Evolutionary conservation across 768 basidiomycete genomes (phyloP).

Genomic region (Leucocoprinus birnbaumii): DNA sequence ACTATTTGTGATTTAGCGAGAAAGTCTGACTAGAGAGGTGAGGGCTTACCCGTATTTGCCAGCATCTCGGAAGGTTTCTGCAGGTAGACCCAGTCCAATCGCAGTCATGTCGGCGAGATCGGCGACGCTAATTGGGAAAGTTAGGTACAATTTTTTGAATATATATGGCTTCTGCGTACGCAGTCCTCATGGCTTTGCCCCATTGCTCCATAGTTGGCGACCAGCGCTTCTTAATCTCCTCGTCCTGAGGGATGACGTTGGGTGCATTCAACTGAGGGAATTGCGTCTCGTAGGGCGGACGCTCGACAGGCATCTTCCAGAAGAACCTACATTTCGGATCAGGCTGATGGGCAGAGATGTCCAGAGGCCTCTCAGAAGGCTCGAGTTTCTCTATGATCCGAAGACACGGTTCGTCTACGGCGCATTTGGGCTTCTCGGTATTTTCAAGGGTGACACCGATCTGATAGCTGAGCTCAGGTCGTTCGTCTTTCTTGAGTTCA

Average conservation of each 20-base stretch:
- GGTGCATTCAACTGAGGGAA: conserved; percentile 77
- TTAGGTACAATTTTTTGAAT: neutral
- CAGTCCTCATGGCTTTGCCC: conserved; percentile 85
- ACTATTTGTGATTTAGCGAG: conserved; percentile 27
- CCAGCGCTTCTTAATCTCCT: conserved; percentile 62
- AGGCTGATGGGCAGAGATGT: conserved; percentile 73
- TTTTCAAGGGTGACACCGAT: conserved; percentile 95
- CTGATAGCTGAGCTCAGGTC: conserved; percentile 87
- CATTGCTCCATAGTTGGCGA: conserved; percentile 74
- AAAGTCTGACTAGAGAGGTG: neutral
- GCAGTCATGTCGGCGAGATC: conserved; percentile 88
- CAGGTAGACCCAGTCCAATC: conserved; percentile 74
- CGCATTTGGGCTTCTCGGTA: conserved; percentile 89
- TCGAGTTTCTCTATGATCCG: conserved; percentile 75
- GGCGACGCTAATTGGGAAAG: conserved; percentile 55
- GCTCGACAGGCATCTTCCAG: conserved; percentile 78
- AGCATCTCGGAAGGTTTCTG: conserved; percentile 70
- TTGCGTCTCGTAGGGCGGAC: conserved; percentile 72
- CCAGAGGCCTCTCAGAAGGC: conserved; percentile 78
- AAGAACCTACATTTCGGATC: conserved; percentile 97
- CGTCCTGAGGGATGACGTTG: conserved; percentile 76
- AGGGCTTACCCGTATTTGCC: conserved; percentile 75
- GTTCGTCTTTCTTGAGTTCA: conserved; percentile 70
- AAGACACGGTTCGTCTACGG: conserved; percentile 79
- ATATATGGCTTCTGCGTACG: conserved; percentile 47